Evolutionary conservation across 1,139 yeast species (phyloP).

Genomic region (Nakaseomyces uthaithaninus): DNA sequence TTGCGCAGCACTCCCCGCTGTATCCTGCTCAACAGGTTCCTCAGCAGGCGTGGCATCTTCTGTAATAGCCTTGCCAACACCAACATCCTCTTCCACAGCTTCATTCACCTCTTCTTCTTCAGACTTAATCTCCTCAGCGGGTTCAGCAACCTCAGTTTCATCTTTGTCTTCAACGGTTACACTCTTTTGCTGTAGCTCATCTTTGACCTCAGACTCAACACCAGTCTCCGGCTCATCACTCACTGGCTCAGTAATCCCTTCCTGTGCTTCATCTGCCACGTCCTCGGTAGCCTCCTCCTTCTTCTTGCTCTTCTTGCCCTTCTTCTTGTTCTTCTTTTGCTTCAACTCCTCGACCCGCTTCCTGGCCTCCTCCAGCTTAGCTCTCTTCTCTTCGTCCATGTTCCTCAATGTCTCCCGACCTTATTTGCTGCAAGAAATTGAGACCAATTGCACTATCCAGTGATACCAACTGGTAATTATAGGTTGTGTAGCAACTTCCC

Average conservation of each 20-base stretch:
- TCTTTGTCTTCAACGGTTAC: not conserved
- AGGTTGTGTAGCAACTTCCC: no score
- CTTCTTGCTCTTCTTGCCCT: slow-evolving; percentile 24
- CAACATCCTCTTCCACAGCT: not conserved
- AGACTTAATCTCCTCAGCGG: slow-evolving; percentile 1
- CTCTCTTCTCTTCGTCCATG: slow-evolving; percentile 28
- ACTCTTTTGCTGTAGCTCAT: slow-evolving; percentile 6
- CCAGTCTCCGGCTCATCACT: slow-evolving; percentile 7
- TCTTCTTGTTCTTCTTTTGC: slow-evolving; percentile 30
- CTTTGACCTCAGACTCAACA: slow-evolving; percentile 4
- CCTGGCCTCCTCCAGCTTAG: slow-evolving; percentile 32
- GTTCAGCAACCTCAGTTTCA: slow-evolving; percentile 1
- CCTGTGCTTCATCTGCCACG: slow-evolving; percentile 7
- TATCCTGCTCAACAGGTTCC: not conserved
- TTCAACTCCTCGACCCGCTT: slow-evolving; percentile 32
- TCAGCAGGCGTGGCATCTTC: slow-evolving; percentile 3
- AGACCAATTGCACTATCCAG: no score
- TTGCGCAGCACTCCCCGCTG: not conserved
- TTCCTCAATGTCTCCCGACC: not conserved
- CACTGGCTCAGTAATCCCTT: slow-evolving; percentile 3
- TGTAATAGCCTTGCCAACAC: slow-evolving; percentile 3
- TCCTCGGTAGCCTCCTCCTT: slow-evolving; percentile 9
- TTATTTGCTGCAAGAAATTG: no score
- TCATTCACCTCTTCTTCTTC: slow-evolving; percentile 6
- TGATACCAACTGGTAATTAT: no score